Evolutionary conservation across 2,329 filamentous ascomycete species (phyloP).

Genomic region (Hymenoscyphus albidus): DNA sequence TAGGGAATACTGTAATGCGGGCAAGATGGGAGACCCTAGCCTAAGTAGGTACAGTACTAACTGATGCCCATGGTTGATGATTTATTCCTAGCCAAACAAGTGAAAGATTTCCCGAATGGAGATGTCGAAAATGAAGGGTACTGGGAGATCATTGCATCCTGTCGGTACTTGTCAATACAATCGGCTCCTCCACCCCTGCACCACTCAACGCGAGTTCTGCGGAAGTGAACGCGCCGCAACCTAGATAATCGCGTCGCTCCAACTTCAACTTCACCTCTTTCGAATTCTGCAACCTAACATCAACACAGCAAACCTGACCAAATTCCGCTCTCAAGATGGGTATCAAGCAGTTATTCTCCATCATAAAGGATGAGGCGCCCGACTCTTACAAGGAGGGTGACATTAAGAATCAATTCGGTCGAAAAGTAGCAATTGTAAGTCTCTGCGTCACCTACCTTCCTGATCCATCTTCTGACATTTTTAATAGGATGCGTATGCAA

Average conservation of each 20-base stretch:
- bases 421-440: conserved; percentile 94
- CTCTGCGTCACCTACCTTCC: conserved; percentile 1
- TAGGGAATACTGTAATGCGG: neutral
- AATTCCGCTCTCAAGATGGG: conserved; percentile 45
- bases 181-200: conserved; percentile 4
- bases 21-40: neutral
- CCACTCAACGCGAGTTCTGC: conserved; percentile 22
- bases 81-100: neutral
- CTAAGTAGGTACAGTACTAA: too few species aligned
- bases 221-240: conserved; percentile 15
- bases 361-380: conserved; percentile 91
- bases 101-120: neutral
- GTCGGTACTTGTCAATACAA: neutral
- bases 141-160: neutral
- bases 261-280: conserved; percentile 1
- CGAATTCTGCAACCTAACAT: neutral
- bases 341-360: conserved; percentile 71
- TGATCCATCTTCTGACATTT: conserved; percentile 18
- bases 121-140: neutral
- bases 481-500: conserved; percentile 54
- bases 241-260: conserved; percentile 23
- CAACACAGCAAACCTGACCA: neutral
- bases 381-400: conserved; percentile 93
- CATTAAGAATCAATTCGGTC: conserved; percentile 98
- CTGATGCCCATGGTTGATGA: neutral